Conservation (phyloP, 257 asterid genomes). For the Lavandula angustifolia region DNA sequence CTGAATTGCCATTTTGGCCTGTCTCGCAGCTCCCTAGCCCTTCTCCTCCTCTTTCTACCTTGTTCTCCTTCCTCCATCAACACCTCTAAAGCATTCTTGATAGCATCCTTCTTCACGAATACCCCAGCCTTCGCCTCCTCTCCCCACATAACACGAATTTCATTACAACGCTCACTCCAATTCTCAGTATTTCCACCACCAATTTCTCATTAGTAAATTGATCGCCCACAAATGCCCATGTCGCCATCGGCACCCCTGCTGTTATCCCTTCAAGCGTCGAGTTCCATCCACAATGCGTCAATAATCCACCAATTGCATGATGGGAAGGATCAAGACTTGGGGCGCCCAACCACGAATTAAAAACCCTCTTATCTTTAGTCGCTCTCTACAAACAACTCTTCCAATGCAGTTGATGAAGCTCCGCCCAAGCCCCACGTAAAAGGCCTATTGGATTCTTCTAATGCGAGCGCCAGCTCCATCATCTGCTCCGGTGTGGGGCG, state of each 20-base stretch:
- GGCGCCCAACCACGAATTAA: constrained; percentile 53
- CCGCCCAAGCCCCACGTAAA: constrained; percentile 35
- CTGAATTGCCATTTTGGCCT: constrained; percentile 39
- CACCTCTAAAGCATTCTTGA: constrained; percentile 35
- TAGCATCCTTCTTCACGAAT: constrained; percentile 39
- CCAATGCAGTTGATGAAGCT: constrained; percentile 28
- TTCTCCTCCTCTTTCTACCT: constrained; percentile 32
- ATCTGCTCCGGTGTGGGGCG: constrained; percentile 23
- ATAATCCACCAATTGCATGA: constrained; percentile 38
- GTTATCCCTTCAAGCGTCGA: constrained; percentile 47
- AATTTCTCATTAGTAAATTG: constrained; percentile 44
- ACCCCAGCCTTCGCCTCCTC: constrained; percentile 48
- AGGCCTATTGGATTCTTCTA: constrained; percentile 21
- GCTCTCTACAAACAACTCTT: constrained; percentile 34
- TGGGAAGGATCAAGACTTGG: constrained; percentile 50
- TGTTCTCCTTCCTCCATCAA: constrained; percentile 33
- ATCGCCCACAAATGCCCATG: constrained; percentile 57
- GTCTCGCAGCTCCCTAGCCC: constrained; percentile 38
- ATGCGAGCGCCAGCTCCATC: constrained; percentile 32
- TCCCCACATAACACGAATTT: constrained; percentile 46
- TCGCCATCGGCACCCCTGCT: constrained; percentile 41
- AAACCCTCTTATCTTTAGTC: constrained; percentile 33
- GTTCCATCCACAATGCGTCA: constrained; percentile 59
- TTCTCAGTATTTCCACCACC: constrained; percentile 35
- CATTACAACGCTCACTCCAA: constrained; percentile 40